Percentiles rank a stretch among this genome's conserved stretches.
Conservation (phyloP, 176 grass and related monocot species). For the Chloris gayana region DNA sequence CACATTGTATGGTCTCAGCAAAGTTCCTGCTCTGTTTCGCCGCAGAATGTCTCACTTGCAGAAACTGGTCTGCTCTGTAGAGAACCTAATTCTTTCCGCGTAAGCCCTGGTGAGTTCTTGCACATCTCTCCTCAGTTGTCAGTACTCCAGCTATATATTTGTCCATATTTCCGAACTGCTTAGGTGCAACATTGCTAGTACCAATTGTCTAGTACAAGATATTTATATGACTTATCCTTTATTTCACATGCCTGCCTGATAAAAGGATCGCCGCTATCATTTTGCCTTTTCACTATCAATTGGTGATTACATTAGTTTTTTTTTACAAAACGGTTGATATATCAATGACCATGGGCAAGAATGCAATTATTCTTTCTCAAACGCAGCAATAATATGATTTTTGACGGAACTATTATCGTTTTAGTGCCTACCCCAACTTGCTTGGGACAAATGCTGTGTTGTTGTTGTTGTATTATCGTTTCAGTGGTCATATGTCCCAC, state of each 20-base stretch:
- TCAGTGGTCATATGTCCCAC: background rate
- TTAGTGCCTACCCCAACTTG: too few species aligned
- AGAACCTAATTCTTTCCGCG: background rate
- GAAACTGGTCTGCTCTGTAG: slow-evolving; percentile 11
- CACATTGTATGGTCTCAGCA: slow-evolving; percentile 25
- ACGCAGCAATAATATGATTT: too few species aligned
- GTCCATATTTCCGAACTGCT: background rate
- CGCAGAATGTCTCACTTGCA: slow-evolving; percentile 13
- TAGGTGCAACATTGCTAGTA: background rate
- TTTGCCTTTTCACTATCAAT: background rate
- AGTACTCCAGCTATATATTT: background rate
- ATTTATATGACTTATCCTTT: background rate
- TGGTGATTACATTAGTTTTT: background rate
- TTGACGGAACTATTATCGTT: background rate
- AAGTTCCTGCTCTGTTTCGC: slow-evolving; percentile 9
- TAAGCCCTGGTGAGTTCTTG: slow-evolving; percentile 36
- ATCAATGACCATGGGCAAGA: background rate
- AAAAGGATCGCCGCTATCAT: background rate
- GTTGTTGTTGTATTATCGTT: too few species aligned
- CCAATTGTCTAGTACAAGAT: background rate
- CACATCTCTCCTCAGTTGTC: background rate
- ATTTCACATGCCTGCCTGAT: background rate
- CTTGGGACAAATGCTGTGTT: too few species aligned
- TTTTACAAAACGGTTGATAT: background rate
- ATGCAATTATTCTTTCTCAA: too few species aligned